Conservation (phyloP, 305 asterid species). For the Fraxinus latifolia region DNA sequence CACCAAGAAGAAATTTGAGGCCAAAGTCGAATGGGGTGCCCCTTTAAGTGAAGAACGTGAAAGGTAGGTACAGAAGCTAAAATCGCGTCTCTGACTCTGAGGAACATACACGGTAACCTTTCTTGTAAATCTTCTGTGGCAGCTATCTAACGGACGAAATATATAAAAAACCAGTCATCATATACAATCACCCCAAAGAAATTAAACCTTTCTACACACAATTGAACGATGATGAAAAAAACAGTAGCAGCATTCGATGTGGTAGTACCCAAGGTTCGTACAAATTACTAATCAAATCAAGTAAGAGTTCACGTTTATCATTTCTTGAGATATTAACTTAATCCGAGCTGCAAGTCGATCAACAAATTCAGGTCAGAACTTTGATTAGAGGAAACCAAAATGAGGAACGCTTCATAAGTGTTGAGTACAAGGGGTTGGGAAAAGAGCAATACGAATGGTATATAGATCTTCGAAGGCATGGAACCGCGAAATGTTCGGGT, state of each 20-base stretch:
- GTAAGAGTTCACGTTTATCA: not conserved
- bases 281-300: not conserved
- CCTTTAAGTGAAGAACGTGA: slow-evolving; percentile 73
- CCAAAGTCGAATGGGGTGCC: slow-evolving; percentile 61
- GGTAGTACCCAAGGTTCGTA: slow-evolving; percentile 66
- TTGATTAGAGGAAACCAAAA: slow-evolving; percentile 79
- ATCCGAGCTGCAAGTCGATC: not conserved
- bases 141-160: slow-evolving; percentile 67
- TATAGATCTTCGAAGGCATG: slow-evolving; percentile 72
- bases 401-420: slow-evolving; percentile 57
- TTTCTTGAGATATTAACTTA: not conserved
- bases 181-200: slow-evolving; percentile 68
- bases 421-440: slow-evolving; percentile 56
- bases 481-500: slow-evolving; percentile 58
- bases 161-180: slow-evolving; percentile 54
- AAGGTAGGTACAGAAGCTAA: slow-evolving; percentile 37
- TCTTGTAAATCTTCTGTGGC: slow-evolving; percentile 13
- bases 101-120: not conserved
- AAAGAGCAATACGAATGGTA: slow-evolving; percentile 74
- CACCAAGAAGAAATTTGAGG: slow-evolving; percentile 36
- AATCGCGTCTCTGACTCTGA: not conserved
- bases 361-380: slow-evolving; percentile 57
- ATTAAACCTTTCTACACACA: slow-evolving; percentile 60
- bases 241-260: slow-evolving; percentile 75
- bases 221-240: slow-evolving; percentile 60